phyloP scores from a whole-genome alignment of 257 asterid species.

The Solanum chiquidenum region DNA sequence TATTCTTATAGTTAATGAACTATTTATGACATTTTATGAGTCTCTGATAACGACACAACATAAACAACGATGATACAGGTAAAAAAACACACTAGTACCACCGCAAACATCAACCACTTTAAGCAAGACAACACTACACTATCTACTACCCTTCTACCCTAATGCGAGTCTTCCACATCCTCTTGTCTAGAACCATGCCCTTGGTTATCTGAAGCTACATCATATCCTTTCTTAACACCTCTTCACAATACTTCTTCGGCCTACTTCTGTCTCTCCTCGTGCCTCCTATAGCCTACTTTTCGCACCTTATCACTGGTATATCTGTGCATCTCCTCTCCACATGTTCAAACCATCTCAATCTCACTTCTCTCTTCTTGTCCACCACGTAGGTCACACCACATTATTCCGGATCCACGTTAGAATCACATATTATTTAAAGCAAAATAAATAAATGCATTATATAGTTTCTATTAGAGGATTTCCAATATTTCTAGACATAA shows the following conservation, averaged over 20 bases:
- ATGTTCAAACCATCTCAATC: not conserved
- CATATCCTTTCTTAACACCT: not conserved
- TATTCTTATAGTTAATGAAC: no score
- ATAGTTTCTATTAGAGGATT: not conserved
- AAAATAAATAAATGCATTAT: not conserved
- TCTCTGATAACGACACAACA: not conserved
- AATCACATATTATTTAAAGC: not conserved
- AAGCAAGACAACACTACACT: not conserved
- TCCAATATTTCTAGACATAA: not conserved
- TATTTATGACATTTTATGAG: not conserved
- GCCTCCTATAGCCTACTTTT: not conserved
- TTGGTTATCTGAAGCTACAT: not conserved
- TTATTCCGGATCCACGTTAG: not conserved
- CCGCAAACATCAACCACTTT: accelerated
- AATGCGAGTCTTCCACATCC: not conserved
- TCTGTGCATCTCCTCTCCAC: not conserved
- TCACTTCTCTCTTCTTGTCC: no score
- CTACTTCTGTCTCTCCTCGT: not conserved
- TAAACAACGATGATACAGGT: not conserved
- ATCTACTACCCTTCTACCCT: not conserved
- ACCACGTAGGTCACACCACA: not conserved
- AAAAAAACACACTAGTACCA: not conserved
- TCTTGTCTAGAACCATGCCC: not conserved
- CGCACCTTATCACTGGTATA: not conserved
- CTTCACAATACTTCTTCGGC: not conserved